phyloP scores from a whole-genome alignment of 306 rosid species.

The Castanea mollissima region DNA sequence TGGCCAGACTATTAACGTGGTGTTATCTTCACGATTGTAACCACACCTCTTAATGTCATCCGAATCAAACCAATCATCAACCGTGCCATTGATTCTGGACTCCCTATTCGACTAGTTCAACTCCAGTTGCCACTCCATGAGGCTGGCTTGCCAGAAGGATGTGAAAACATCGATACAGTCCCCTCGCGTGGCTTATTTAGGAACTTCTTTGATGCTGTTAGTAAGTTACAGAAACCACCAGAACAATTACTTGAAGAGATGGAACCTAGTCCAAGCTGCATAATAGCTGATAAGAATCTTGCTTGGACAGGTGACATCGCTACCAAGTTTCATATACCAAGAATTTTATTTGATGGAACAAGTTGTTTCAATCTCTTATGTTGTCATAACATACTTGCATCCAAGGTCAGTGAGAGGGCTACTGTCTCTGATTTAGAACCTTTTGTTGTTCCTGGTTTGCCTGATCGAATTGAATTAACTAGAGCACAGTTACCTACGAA shows the following conservation, averaged over 20 bases:
- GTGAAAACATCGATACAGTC: constrained; percentile 25
- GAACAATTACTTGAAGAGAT: constrained; percentile 14
- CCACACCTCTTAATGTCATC: constrained; percentile 26
- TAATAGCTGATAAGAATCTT: constrained; percentile 18
- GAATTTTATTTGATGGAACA: constrained; percentile 26
- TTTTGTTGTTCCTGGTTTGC: constrained; percentile 24
- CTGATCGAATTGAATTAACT: constrained; percentile 22
- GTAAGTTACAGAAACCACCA: constrained; percentile 18
- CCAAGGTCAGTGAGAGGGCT: background rate
- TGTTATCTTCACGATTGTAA: constrained; percentile 16
- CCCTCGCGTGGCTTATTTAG: constrained; percentile 2
- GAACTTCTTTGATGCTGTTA: constrained; percentile 19
- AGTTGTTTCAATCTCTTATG: constrained; percentile 16
- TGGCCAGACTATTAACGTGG: constrained; percentile 29
- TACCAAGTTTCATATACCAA: constrained; percentile 26
- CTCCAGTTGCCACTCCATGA: constrained; percentile 20
- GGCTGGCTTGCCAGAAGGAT: constrained; percentile 27
- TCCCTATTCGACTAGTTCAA: constrained; percentile 11
- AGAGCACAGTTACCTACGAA: constrained; percentile 11
- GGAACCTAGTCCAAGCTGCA: constrained; percentile 1
- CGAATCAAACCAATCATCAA: constrained; percentile 4
- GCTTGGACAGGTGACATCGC: constrained; percentile 20
- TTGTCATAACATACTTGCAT: background rate
- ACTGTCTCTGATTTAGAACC: background rate
- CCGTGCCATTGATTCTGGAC: constrained; percentile 5